Evolutionary conservation across 179 eudicot genomes (phyloP), one percentile per base, ranked within the genome.

Genomic region (Heliamphora pulchella): DNA sequence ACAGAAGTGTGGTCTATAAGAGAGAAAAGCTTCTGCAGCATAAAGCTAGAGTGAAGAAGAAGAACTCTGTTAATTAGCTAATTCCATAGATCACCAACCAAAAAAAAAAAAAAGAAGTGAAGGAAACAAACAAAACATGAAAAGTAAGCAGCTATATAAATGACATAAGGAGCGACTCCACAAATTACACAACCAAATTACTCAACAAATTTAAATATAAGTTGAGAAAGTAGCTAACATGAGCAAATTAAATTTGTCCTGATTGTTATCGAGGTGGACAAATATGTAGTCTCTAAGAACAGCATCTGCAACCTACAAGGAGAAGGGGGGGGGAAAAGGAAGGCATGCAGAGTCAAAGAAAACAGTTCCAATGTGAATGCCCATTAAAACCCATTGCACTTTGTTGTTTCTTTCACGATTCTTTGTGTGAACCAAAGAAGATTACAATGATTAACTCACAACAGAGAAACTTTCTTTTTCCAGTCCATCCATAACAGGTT

Each of bases 1-100:
- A 88, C 88, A 76, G 99, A 94, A 67, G 97, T 96, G 87, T 94
- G 93, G 85, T 96, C 99, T 79, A 91, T 84, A 22, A 92, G 88
- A 79, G 99, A 94, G 84, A 96, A 96, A 74, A 96, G 97, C 81
- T 96, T 96, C 92, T 94, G 99, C 91, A 94, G 75, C 98, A 96
- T 94, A 80, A 94, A 92, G 72, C 99, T 96, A 80, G 47, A 80
- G 43, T 57, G 82, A 73, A 78, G 39, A 67, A 67, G 13, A 67
- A 67, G 64, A 80, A 69, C 51, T 71, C 68, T 18, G 81, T 81
- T 81, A 81, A 44, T 66, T 80, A 50, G 61, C 17, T 67, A 66
- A 76, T 57, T 59, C 43, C 18, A 47, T 48, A 54, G 61, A 85
- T 51, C 14, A 2, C 47, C 78, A 31, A 13, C 18, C 53, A 73